These are phyloP conservation scores for Botryotinia narcissicola DNA, from an alignment of 2,329 filamentous ascomycete genomes.

Conservation along the genomic window DNA sequence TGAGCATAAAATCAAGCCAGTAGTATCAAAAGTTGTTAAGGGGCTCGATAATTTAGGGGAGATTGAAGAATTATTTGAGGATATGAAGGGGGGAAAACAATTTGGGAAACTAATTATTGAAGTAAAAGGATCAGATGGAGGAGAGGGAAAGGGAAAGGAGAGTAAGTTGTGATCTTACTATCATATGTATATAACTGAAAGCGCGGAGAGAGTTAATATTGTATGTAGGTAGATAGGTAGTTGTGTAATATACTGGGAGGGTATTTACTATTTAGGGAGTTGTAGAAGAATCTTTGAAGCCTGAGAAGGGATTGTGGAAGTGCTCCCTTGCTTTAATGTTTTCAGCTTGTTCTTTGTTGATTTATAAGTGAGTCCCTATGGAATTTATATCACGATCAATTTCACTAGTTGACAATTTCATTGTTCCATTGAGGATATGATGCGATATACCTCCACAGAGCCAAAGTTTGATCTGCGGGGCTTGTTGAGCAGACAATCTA, in stretches of 20 bases:
- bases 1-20: conserved; percentile 68
- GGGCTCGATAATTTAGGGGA: conserved; percentile 73
- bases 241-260: neutral
- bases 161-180: conserved; percentile 7
- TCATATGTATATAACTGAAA: neutral
- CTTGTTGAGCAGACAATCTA: neutral
- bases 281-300: neutral
- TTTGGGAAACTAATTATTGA: conserved; percentile 92
- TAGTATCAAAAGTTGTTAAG: conserved; percentile 71
- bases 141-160: neutral
- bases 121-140: conserved; percentile 44
- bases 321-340: neutral
- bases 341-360: neutral
- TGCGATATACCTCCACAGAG: neutral
- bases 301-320: neutral
- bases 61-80: conserved; percentile 80
- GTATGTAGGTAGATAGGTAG: neutral
- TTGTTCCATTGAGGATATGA: neutral
- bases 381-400: neutral
- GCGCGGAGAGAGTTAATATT: neutral
- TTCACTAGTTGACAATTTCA: neutral
- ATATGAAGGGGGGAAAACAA: conserved; percentile 81
- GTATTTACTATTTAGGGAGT: neutral
- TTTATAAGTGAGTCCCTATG: neutral
- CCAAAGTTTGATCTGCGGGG: neutral